Evolutionary conservation across 2,329 filamentous ascomycete genomes (phyloP).

Genomic region (Clonostachys sp.): DNA sequence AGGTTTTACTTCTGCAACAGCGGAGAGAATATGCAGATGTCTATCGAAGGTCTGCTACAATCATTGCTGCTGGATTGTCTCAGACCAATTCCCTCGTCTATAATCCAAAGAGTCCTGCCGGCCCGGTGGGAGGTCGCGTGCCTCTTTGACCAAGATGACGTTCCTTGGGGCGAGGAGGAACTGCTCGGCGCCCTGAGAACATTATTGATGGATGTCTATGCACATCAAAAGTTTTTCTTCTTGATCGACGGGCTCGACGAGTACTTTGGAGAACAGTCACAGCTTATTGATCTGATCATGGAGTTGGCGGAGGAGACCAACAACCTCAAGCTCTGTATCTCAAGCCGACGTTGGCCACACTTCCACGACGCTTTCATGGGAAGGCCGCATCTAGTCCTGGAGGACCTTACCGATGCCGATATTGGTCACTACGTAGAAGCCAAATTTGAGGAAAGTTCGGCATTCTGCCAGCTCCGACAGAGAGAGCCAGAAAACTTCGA

Average conservation of each 20-base stretch:
- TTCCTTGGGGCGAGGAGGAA: not conserved
- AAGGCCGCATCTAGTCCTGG: not conserved
- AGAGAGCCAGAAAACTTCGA: not conserved
- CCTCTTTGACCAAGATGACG: not conserved
- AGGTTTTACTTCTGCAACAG: not conserved
- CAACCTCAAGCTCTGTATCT: not conserved
- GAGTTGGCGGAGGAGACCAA: not conserved
- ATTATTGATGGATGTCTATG: not conserved
- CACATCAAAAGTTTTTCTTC: not conserved
- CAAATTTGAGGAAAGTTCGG: not conserved
- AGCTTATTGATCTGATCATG: not conserved
- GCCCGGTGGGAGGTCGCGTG: not conserved
- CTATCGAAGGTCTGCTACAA: not conserved
- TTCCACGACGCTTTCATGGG: not conserved
- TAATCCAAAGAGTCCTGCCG: not conserved
- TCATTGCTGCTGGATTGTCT: not conserved
- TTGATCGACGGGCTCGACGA: not conserved
- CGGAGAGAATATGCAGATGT: not conserved
- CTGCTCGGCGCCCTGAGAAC: not conserved
- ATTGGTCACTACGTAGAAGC: not conserved
- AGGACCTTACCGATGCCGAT: not conserved
- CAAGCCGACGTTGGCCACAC: not conserved
- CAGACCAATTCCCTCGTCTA: not conserved
- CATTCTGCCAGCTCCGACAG: not conserved
- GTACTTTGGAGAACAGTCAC: not conserved